Base-by-base conservation (phyloP, 2,329 filamentous ascomycete genomes). In the Stagonosporopsis tanaceti region DNA sequence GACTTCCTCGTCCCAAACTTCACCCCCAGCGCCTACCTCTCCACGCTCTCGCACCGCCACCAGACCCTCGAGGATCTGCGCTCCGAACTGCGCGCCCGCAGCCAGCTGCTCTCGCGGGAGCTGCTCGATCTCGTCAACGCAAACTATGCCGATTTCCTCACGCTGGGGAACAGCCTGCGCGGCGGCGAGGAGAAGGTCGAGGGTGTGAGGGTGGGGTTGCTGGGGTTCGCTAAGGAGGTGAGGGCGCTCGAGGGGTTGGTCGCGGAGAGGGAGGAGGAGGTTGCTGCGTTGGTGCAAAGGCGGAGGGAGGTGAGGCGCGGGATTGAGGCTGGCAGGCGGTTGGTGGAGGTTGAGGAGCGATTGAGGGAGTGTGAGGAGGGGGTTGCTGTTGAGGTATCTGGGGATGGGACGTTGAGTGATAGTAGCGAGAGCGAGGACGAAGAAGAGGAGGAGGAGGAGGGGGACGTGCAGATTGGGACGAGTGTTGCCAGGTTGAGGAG, bases 1-100 rank as follows among this genome's bases (percentile, higher is more conserved):
- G 92, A 95, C 71, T 99, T 99, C 78, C 85, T 97, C 6, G 80
- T 85, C 2, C 84, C 73, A 0, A 77, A 87, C 64, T 99, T 99
- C 77, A 87, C 92, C 61, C 89, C 96, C 0, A 86, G 91, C 2
- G 80, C 81, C 2, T 99, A 97, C 75, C 89, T 99, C 77, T 93
- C 88, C 7, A 89, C 90, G 1, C 84, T 97, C 1, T 87, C 88
- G 20, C 88, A 95, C 72, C 90, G 95, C 1, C 95, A 99, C 76
- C 95, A 99, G 76, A 97, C 94, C 0, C 90, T 99, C 45, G 93
- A 97, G 74, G 95, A 99, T 75, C 82, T 99, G 30, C 91, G 94
- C 34, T 80, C 89, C 5, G 96, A 99, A 71, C 83, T 99, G 15
- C 89, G 93, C 41, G 87, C 93, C 57, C 85, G 96, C 50, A 91